Percentiles rank a stretch among this genome's conserved stretches.
Evolutionary conservation across 1,284 basidiomycete species (phyloP).

Genomic region (Trichosporon sp.): DNA sequence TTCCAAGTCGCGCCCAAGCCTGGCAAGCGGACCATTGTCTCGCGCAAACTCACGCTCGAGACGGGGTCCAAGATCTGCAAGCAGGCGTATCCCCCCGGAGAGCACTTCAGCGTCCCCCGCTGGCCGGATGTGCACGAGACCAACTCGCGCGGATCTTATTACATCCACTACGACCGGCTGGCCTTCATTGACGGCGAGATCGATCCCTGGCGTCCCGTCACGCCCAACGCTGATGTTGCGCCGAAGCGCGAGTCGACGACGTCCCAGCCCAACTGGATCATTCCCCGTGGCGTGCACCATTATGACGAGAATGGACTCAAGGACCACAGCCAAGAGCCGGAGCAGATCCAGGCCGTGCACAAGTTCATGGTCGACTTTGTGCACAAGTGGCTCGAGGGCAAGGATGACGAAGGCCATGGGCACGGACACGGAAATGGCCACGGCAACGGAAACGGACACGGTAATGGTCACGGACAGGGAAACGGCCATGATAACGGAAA

Average conservation of each 20-base stretch:
- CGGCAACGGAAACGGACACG: neutral
- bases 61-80: constrained; percentile 79
- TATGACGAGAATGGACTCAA: constrained; percentile 81
- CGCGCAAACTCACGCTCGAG: constrained; percentile 69
- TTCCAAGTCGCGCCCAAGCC: constrained; percentile 61
- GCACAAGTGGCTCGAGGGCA: constrained; percentile 72
- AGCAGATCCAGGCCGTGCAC: constrained; percentile 78
- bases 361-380: constrained; percentile 79
- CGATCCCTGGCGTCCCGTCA: constrained; percentile 85
- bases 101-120: too few relatives aligned
- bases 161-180: constrained; percentile 71
- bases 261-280: constrained; percentile 79
- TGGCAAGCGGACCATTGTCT: constrained; percentile 46
- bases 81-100: constrained; percentile 78
- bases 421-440: neutral
- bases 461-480: neutral
- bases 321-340: constrained; percentile 69
- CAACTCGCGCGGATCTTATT: constrained; percentile 76
- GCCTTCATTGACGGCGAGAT: constrained; percentile 67
- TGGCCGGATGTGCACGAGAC: constrained; percentile 77
- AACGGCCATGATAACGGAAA: constrained; percentile 1
- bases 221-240: constrained; percentile 81
- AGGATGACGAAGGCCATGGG: neutral
- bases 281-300: constrained; percentile 86
- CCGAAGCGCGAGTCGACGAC: constrained; percentile 70